Percentiles rank a stretch among this genome's conserved stretches.
Conservation (phyloP, 2,329 filamentous ascomycete species). For the Amesomyces nigricolor region DNA sequence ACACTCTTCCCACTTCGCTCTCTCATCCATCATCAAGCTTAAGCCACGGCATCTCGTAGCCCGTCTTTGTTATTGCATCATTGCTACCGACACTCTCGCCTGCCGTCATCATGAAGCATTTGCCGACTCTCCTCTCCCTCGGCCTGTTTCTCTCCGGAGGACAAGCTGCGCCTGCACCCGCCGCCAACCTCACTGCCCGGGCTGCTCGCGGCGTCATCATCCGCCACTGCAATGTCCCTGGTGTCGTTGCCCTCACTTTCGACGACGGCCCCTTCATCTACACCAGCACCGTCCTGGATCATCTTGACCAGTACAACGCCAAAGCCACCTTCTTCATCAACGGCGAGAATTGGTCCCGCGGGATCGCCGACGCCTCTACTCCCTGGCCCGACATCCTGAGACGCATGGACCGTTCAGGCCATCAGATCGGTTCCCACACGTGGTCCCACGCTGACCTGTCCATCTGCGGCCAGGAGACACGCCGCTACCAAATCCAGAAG, state of each 20-base stretch:
- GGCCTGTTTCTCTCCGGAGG: slow-evolving; percentile 11
- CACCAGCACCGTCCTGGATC: slow-evolving; percentile 33
- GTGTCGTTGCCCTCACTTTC: slow-evolving; percentile 34
- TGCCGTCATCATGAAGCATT: not conserved
- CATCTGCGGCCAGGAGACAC: slow-evolving; percentile 16
- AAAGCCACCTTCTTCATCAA: slow-evolving; percentile 36
- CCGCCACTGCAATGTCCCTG: slow-evolving; percentile 26
- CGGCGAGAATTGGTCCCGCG: slow-evolving; percentile 29
- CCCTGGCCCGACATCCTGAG: slow-evolving; percentile 24
- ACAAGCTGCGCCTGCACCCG: slow-evolving; percentile 4
- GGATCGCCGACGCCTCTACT: slow-evolving; percentile 28
- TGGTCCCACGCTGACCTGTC: slow-evolving; percentile 33
- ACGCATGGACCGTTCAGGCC: slow-evolving; percentile 32
- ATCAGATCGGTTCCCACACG: slow-evolving; percentile 36
- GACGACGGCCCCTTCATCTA: slow-evolving; percentile 34
- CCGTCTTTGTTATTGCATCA: slow-evolving; percentile 1
- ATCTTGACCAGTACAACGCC: slow-evolving; percentile 28
- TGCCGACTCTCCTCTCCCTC: slow-evolving; percentile 5
- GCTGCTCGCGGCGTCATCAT: slow-evolving; percentile 22
- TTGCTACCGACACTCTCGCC: not conserved
- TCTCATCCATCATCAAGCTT: not conserved
- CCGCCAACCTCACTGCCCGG: slow-evolving; percentile 7
- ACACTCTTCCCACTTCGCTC: not conserved
- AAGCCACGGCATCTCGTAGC: not conserved
- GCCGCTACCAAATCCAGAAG: slow-evolving; percentile 29